Evolutionary conservation across 352 stramenopile genomes (phyloP).

Genomic region (Blastocystis sp.): DNA sequence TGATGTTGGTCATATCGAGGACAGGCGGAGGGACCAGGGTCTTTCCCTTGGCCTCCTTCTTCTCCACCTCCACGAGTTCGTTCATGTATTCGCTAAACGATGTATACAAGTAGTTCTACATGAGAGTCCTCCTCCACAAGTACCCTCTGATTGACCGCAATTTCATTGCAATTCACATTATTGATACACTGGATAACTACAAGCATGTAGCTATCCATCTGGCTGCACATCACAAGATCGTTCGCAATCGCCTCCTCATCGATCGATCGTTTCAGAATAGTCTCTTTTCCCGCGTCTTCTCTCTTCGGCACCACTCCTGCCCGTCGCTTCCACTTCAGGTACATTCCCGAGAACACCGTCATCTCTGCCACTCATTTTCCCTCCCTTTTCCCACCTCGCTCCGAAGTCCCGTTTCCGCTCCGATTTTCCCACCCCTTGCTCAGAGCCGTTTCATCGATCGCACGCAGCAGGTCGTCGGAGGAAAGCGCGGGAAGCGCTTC

Average conservation of each 20-base stretch:
- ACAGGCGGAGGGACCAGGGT: neutral
- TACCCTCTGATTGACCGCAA: conserved; percentile 3
- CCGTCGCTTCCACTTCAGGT: neutral
- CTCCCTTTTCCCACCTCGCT: neutral
- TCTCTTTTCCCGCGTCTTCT: neutral
- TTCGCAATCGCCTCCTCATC: neutral
- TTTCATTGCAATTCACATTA: neutral
- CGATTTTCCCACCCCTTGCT: neutral
- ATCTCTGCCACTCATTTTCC: neutral
- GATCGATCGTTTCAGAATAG: neutral
- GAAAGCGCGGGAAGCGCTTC: neutral
- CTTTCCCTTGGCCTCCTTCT: neutral
- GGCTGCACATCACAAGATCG: conserved; percentile 1
- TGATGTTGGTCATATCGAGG: neutral
- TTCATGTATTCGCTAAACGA: neutral
- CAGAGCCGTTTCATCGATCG: neutral
- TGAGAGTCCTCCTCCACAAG: neutral
- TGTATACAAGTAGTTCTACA: neutral
- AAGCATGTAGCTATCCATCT: conserved; percentile 29
- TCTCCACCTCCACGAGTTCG: conserved; percentile 9
- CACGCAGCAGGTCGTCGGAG: neutral
- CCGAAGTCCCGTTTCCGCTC: neutral
- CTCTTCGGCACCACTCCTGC: neutral
- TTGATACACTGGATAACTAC: conserved; percentile 5
- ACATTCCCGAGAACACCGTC: neutral